Base-by-base conservation (phyloP, 768 basidiomycete species). In the Trametopsis cervina region DNA sequence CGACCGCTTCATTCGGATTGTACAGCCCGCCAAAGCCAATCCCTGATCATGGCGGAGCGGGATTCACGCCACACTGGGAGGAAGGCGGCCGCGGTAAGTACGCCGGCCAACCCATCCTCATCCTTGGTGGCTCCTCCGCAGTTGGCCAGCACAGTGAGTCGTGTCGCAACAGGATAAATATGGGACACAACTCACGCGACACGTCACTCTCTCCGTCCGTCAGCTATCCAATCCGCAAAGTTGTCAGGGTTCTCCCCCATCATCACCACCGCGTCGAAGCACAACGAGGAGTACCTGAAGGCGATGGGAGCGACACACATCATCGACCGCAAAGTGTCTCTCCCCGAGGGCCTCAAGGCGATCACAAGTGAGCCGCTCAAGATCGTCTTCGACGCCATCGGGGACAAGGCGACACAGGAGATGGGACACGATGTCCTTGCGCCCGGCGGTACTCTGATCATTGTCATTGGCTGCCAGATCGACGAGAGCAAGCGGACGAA, bases 121-220 rank as follows among this genome's bases (percentile, higher is more conserved):
- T 73, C 12, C 21, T 71, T 2, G 72, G 70, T 23, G 72, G 71
- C 7, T 57, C 68, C 5, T 49, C 59, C 13, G 65, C 64, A 5
- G 58, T 71, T 12, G 72, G 71, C 13, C 68, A 72, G 53, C 64
- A 53, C 17, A 67, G 69, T 70, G 39, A 12, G 54, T 26, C 12
- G 17, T 22, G 17, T 36, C 26, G 22, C 37, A 21, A 5, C 18
- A 38, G 12, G 20, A 23, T 42, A 26, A 22, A 2, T 15, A 29
- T 47, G 3, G 18, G 2, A n/a, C 21, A 4, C 23, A 23, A 11
- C 11, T 11, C 22, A 42, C 7, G n/a, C 5, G 42, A 27, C 17
- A n/a, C 45, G 15, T 35, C 17, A 18, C 23, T 26, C 22, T 6
- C 15, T 7, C 13, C 15, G 10, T 13, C 20, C n/a, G 33, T 10